phyloP scores from a whole-genome alignment of 352 stramenopile genomes.

The Phytopythium aichiense region DNA sequence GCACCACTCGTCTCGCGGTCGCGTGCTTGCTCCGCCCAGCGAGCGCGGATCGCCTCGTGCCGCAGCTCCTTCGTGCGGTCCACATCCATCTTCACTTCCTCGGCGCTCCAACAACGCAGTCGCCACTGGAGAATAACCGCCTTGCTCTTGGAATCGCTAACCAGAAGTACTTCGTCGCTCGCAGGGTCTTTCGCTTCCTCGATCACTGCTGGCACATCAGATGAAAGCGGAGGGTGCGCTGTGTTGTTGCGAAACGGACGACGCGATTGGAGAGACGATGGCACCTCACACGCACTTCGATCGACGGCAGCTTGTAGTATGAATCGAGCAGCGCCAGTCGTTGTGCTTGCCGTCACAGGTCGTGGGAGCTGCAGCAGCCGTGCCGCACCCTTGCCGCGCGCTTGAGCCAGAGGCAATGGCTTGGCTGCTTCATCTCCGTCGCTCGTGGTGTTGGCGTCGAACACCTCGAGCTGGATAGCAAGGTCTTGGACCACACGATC shows the following conservation, averaged over 20 bases:
- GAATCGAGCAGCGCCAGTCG: slow-evolving; percentile 18
- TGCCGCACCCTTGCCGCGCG: slow-evolving; percentile 23
- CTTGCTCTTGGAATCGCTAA: not conserved
- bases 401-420: slow-evolving; percentile 14
- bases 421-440: slow-evolving; percentile 12
- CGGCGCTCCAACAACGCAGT: slow-evolving; percentile 53
- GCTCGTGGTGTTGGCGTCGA: slow-evolving; percentile 28
- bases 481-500: slow-evolving; percentile 23
- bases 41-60: slow-evolving; percentile 42
- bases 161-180: not conserved
- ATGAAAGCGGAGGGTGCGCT: not conserved
- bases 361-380: slow-evolving; percentile 57
- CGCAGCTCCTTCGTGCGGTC: slow-evolving; percentile 50
- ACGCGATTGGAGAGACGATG: slow-evolving; percentile 39
- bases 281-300: slow-evolving; percentile 38
- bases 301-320: slow-evolving; percentile 72
- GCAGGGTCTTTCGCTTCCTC: slow-evolving; percentile 11
- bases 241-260: slow-evolving; percentile 43
- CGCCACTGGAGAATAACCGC: slow-evolving; percentile 29
- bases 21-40: slow-evolving; percentile 48
- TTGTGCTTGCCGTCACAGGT: slow-evolving; percentile 9
- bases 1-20: slow-evolving; percentile 51
- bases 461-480: slow-evolving; percentile 50
- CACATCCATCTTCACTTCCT: slow-evolving; percentile 57
- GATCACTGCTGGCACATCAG: not conserved